Evolutionary conservation across 2,329 filamentous ascomycete genomes (phyloP).

Genomic region (Stagonosporopsis cucurbitacearum): DNA sequence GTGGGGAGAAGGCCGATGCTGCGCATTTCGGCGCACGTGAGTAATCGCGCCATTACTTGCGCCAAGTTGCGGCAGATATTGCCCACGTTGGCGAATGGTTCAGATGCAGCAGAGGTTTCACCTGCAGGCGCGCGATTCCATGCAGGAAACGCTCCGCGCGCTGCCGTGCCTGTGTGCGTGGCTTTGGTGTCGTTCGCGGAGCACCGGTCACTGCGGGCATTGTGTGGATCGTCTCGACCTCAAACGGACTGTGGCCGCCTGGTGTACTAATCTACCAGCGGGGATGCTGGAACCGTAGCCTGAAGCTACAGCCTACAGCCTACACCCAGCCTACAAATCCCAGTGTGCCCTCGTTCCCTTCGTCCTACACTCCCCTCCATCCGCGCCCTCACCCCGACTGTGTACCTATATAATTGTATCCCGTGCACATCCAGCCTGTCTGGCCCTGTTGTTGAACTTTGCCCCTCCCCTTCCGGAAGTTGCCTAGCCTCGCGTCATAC

Average conservation of each 20-base stretch:
- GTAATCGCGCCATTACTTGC: slow-evolving; percentile 4
- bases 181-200: slow-evolving; percentile 4
- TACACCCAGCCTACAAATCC: slow-evolving; percentile 22
- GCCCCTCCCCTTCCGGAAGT: slow-evolving; percentile 18
- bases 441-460: not conserved
- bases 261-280: slow-evolving; percentile 14
- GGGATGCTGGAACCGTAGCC: slow-evolving; percentile 14
- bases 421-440: no score
- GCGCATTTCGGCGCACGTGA: slow-evolving; percentile 24
- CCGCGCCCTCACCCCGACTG: not conserved
- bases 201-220: slow-evolving; percentile 7
- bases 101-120: slow-evolving; percentile 26
- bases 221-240: slow-evolving; percentile 19
- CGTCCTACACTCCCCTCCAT: slow-evolving; percentile 9
- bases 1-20: slow-evolving; percentile 24
- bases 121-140: slow-evolving; percentile 30
- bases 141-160: slow-evolving; percentile 17
- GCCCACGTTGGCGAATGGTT: slow-evolving; percentile 17
- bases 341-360: slow-evolving; percentile 17
- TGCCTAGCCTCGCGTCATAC: slow-evolving; percentile 28
- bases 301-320: not conserved
- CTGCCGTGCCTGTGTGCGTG: not conserved
- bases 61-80: slow-evolving; percentile 14
- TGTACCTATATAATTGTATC: no score
- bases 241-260: slow-evolving; percentile 11